Evolutionary conservation across 2,329 filamentous ascomycete genomes (phyloP).

Genomic region (Neoscytalidium dimidiatum): DNA sequence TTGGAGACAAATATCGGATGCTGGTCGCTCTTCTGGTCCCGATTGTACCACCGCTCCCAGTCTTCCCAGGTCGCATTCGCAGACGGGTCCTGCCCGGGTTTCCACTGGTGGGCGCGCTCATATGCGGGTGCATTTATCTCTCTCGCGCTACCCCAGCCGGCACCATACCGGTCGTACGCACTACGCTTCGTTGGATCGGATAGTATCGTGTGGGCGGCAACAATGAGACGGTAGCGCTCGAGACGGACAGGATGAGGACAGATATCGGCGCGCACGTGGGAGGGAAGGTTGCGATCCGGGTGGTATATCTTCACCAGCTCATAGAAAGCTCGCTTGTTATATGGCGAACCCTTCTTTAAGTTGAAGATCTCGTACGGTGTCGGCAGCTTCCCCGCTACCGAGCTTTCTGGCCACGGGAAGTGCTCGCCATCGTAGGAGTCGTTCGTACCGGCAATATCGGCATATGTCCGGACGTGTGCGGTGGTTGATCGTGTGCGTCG

Average conservation of each 20-base stretch:
- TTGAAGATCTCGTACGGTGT: constrained; percentile 91
- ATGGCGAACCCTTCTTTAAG: constrained; percentile 62
- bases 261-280: constrained; percentile 35
- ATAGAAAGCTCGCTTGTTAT: constrained; percentile 84
- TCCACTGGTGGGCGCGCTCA: constrained; percentile 27
- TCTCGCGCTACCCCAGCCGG: constrained; percentile 70
- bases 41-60: constrained; percentile 67
- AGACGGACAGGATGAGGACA: constrained; percentile 63
- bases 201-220: constrained; percentile 85
- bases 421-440: constrained; percentile 19
- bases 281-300: constrained; percentile 65
- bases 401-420: constrained; percentile 35
- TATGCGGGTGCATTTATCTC: constrained; percentile 30
- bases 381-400: constrained; percentile 50
- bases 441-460: constrained; percentile 26
- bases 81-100: constrained; percentile 49
- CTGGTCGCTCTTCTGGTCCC: constrained; percentile 38
- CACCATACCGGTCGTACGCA: constrained; percentile 79
- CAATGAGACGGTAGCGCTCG: constrained; percentile 87
- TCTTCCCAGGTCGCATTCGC: constrained; percentile 96
- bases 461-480: constrained; percentile 28
- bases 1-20: constrained; percentile 72
- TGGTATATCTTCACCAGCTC: constrained; percentile 95
- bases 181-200: constrained; percentile 76
- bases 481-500: constrained; percentile 35